These are phyloP conservation scores for Pestalotiopsis sp. DNA, from an alignment of 2,329 filamentous ascomycete genomes.

Conservation along the genomic window DNA sequence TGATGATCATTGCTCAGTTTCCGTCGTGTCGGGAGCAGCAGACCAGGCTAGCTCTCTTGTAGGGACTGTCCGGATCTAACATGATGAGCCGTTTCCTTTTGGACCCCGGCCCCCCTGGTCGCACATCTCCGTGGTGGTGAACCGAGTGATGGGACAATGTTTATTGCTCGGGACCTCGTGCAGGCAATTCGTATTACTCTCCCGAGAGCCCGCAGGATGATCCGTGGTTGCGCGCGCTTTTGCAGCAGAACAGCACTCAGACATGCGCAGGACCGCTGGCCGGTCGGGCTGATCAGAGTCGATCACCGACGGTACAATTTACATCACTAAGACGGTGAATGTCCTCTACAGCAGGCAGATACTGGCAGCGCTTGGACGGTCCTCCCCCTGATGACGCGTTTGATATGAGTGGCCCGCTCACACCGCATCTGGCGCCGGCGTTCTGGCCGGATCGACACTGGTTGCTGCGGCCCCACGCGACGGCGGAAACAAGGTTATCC, in stretches of 20 bases:
- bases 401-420: neutral
- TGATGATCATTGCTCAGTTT: neutral
- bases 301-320: neutral
- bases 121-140: neutral
- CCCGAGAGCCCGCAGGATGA: neutral
- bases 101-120: neutral
- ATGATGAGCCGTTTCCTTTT: neutral
- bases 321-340: neutral
- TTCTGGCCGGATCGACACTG: constrained; percentile 19
- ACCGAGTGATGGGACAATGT: neutral
- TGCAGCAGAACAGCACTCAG: neutral
- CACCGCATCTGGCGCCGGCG: constrained; percentile 13
- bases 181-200: neutral
- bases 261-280: neutral
- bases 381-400: constrained; percentile 6
- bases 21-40: neutral
- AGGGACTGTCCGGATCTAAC: neutral
- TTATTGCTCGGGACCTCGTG: neutral
- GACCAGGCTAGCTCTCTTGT: neutral
- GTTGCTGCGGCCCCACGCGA: constrained; percentile 20
- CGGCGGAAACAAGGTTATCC: constrained; percentile 25
- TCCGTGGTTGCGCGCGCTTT: neutral
- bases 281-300: neutral
- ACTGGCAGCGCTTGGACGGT: neutral
- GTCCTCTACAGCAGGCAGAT: neutral